Conservation (phyloP, 306 rosid genomes). For the Lathyrus tuberosus region DNA sequence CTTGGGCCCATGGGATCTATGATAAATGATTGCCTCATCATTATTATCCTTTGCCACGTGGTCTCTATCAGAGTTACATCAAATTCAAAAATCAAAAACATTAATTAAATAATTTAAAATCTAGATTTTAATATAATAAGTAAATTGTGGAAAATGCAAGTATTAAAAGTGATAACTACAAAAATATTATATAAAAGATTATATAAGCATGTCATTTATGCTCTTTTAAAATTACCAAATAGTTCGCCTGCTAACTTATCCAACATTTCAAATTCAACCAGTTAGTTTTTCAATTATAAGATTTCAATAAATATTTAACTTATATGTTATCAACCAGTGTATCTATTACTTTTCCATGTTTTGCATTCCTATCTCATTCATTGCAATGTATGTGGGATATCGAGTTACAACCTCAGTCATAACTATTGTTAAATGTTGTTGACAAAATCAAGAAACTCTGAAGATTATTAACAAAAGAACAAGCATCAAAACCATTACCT, state of each 20-base stretch:
- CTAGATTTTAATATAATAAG: background rate
- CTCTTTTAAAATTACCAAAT: background rate
- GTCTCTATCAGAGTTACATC: background rate
- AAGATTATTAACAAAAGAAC: constrained; percentile 29
- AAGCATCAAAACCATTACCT: constrained; percentile 58
- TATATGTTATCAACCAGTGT: background rate
- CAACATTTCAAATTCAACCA: constrained; percentile 6
- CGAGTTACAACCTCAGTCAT: background rate
- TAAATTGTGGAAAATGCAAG: background rate
- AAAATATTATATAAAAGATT: background rate
- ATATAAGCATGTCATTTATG: background rate
- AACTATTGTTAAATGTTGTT: constrained; percentile 29
- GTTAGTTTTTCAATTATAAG: background rate
- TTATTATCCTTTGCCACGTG: too few relatives aligned
- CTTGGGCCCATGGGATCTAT: background rate
- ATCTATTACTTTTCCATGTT: background rate
- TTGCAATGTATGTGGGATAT: constrained; percentile 1
- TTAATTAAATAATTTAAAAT: too few relatives aligned
- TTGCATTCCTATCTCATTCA: background rate
- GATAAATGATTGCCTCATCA: background rate
- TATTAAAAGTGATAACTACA: background rate
- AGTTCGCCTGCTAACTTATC: background rate
- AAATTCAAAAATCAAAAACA: too few relatives aligned
- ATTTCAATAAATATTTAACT: background rate
- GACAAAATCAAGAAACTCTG: constrained; percentile 22